phyloP scores from a whole-genome alignment of 768 basidiomycete genomes.

The Tubosaeta sp. region DNA sequence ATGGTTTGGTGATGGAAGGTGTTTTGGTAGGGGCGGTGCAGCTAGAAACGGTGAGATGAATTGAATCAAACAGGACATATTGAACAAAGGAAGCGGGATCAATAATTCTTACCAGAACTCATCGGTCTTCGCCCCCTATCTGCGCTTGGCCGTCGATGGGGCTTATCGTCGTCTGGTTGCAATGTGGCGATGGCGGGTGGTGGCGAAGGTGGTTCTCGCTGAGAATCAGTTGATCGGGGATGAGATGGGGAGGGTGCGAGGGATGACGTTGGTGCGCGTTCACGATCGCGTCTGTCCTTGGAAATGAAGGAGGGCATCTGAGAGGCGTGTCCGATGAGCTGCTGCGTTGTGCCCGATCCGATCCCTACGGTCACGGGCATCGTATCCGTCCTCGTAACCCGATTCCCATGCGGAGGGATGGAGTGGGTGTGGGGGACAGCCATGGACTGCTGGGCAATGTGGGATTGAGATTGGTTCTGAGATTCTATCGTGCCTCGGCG shows the following conservation, averaged over 20 bases:
- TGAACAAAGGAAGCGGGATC: not conserved
- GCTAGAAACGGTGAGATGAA: constrained; percentile 8
- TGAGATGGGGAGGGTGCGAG: constrained; percentile 19
- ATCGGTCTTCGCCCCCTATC: constrained; percentile 29
- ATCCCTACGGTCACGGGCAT: constrained; percentile 27
- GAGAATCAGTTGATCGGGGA: constrained; percentile 11
- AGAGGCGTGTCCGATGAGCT: constrained; percentile 20
- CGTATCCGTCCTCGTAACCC: constrained; percentile 29
- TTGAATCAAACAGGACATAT: constrained; percentile 3
- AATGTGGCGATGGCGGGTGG: constrained; percentile 32
- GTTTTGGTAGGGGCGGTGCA: constrained; percentile 17
- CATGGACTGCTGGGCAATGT: constrained; percentile 11
- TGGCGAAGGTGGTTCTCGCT: constrained; percentile 31
- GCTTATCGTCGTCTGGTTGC: constrained; percentile 24
- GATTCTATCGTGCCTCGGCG: constrained; percentile 61
- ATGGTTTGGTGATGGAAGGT: constrained; percentile 24
- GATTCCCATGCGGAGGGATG: constrained; percentile 16
- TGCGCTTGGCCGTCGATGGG: constrained; percentile 15
- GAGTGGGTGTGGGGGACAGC: constrained; percentile 20
- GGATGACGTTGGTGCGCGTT: constrained; percentile 22
- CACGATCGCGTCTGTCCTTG: constrained; percentile 27
- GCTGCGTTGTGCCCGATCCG: constrained; percentile 25
- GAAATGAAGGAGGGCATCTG: constrained; percentile 24
- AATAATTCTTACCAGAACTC: constrained; percentile 21
- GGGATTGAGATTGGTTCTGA: constrained; percentile 22